Evolutionary conservation across 2,329 filamentous ascomycete genomes (phyloP).

Genomic region (Intubia oerlemansii): DNA sequence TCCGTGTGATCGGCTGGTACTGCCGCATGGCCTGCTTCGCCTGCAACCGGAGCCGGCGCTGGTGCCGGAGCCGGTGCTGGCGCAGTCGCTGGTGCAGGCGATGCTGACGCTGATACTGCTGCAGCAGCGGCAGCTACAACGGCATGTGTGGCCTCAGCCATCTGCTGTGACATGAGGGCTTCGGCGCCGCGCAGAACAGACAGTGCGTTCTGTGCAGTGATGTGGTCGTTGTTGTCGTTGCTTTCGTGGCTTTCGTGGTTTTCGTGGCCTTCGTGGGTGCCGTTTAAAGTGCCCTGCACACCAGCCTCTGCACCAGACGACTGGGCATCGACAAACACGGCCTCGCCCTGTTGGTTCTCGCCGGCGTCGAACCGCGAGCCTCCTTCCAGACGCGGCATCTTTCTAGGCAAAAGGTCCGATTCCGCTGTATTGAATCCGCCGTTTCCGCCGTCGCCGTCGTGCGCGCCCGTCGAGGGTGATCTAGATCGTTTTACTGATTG

Average conservation of each 20-base stretch:
- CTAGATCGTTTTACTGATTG: slow-evolving; percentile 18
- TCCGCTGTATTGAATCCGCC: too few relatives aligned
- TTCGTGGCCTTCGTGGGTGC: too few relatives aligned
- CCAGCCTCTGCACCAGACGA: too few relatives aligned
- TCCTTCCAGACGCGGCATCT: slow-evolving; percentile 27
- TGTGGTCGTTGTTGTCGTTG: slow-evolving; percentile 17
- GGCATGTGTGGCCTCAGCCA: slow-evolving; percentile 8
- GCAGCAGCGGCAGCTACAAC: slow-evolving; percentile 3
- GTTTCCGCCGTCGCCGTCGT: too few relatives aligned
- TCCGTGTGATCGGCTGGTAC: too few relatives aligned
- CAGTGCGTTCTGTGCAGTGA: slow-evolving; percentile 30
- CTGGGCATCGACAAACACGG: too few relatives aligned
- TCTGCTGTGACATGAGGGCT: slow-evolving; percentile 5
- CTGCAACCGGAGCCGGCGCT: too few relatives aligned
- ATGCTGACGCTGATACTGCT: slow-evolving; percentile 5
- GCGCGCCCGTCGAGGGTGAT: slow-evolving; percentile 13
- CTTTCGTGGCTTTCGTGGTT: not conserved
- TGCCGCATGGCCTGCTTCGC: too few relatives aligned
- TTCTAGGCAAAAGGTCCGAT: slow-evolving; percentile 28
- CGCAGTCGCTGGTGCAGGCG: slow-evolving; percentile 16
- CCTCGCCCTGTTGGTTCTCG: too few relatives aligned
- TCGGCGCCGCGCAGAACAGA: slow-evolving; percentile 7
- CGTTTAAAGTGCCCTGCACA: too few relatives aligned
- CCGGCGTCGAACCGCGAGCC: slow-evolving; percentile 6
- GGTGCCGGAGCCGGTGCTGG: not conserved